Percentiles rank a stretch among this genome's conserved stretches.
phyloP scores from a whole-genome alignment of 1,284 basidiomycete species.

The Naganishia albida region DNA sequence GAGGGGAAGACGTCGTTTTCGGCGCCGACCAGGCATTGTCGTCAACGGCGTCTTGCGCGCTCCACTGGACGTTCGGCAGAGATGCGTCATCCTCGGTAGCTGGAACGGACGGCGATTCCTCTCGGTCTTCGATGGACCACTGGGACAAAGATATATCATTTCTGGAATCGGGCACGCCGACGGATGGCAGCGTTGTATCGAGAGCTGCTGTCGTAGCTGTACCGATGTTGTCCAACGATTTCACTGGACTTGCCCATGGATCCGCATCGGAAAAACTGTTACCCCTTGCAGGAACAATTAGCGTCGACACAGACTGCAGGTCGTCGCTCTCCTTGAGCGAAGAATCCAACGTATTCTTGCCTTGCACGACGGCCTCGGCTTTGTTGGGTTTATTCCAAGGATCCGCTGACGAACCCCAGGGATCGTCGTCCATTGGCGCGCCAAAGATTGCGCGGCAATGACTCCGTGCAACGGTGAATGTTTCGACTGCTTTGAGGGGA shows the following conservation, averaged over 20 bases:
- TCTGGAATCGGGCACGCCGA: too few relatives aligned
- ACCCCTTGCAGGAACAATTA: background rate
- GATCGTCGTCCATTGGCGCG: slow-evolving; percentile 29
- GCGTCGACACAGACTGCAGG: background rate
- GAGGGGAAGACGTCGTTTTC: background rate
- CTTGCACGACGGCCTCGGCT: background rate
- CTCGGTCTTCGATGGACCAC: too few relatives aligned
- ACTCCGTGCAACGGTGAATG: too few relatives aligned
- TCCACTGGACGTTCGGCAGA: background rate
- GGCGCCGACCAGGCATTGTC: background rate
- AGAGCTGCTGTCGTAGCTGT: background rate
- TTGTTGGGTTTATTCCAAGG: slow-evolving; percentile 11
- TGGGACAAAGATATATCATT: too few relatives aligned
- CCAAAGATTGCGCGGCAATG: too few relatives aligned
- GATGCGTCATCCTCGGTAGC: background rate
- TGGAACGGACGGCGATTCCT: background rate
- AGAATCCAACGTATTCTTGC: background rate
- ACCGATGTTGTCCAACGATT: background rate
- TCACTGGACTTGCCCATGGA: slow-evolving; percentile 15
- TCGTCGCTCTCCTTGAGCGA: background rate
- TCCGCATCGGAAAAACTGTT: slow-evolving; percentile 7
- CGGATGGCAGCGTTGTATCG: too few relatives aligned
- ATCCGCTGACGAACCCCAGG: slow-evolving; percentile 28
- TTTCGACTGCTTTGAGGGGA: too few relatives aligned
- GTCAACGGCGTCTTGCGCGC: background rate